phyloP scores from a whole-genome alignment of 305 asterid species.

The Solanum hybrid region DNA sequence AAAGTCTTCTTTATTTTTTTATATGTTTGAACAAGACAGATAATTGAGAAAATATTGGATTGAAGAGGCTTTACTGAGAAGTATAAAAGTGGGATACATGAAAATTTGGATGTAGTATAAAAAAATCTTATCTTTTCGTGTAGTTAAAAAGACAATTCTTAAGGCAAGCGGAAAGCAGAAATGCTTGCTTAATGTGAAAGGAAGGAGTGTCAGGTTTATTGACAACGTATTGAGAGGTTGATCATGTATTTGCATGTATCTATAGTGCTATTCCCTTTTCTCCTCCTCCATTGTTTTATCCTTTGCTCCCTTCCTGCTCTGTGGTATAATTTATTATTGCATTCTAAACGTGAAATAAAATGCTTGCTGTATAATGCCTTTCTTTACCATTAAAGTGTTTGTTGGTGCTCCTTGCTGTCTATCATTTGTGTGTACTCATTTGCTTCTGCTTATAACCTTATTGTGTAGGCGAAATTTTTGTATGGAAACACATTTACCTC shows the following conservation, averaged over 20 bases:
- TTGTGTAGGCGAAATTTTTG: slow-evolving; percentile 66
- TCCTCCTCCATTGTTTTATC: background rate
- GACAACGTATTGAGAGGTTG: background rate
- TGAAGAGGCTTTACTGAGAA: background rate
- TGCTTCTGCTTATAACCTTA: background rate
- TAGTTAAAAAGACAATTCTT: background rate
- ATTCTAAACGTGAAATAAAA: background rate
- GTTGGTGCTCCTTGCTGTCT: background rate
- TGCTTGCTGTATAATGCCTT: background rate
- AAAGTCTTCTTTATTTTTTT: background rate
- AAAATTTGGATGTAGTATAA: background rate
- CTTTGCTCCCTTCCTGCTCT: background rate
- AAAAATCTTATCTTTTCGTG: background rate
- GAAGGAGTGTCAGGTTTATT: background rate
- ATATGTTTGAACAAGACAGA: background rate
- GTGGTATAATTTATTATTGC: background rate
- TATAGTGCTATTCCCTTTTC: background rate
- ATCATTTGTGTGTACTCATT: background rate
- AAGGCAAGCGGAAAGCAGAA: background rate
- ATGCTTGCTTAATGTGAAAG: background rate
- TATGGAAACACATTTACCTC: slow-evolving; percentile 72
- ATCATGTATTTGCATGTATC: background rate
- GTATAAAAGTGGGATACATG: background rate
- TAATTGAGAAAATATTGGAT: background rate
- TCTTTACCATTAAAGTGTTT: background rate